phyloP scores from a whole-genome alignment of 2,329 filamentous ascomycete genomes.

The Aspergillus amoenus region DNA sequence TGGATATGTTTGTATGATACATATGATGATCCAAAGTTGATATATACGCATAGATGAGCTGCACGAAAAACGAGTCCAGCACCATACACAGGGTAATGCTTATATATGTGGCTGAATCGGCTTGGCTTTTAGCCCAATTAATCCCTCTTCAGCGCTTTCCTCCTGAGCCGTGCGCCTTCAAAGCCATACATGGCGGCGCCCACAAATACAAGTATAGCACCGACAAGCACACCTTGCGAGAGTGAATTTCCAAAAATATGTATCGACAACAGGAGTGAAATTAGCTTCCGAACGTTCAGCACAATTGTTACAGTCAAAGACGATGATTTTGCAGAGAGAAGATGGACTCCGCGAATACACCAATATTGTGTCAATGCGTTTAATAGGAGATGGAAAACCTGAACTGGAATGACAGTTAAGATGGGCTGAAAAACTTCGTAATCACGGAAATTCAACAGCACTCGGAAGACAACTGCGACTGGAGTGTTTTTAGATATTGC shows the following conservation, averaged over 20 bases:
- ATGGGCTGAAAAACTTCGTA: slow-evolving; percentile 18
- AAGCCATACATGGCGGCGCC: slow-evolving; percentile 89
- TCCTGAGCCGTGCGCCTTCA: slow-evolving; percentile 52
- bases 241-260: slow-evolving; percentile 90
- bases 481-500: background rate
- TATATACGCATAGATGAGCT: background rate
- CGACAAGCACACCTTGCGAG: slow-evolving; percentile 71
- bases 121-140: slow-evolving; percentile 2
- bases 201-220: slow-evolving; percentile 82
- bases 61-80: no score
- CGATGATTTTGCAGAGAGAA: slow-evolving; percentile 83
- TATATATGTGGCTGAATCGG: background rate
- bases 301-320: slow-evolving; percentile 96
- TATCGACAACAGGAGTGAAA: slow-evolving; percentile 87
- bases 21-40: background rate
- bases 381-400: slow-evolving; percentile 41
- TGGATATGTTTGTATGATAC: background rate
- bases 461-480: background rate
- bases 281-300: slow-evolving; percentile 89
- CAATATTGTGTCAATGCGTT: slow-evolving; percentile 84
- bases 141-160: slow-evolving; percentile 20
- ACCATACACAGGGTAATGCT: no score
- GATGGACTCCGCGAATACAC: slow-evolving; percentile 93
- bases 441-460: background rate
- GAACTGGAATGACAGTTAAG: slow-evolving; percentile 32